Percentiles rank a stretch among this genome's conserved stretches.
Evolutionary conservation across 192 early-diverging fungal genomes (phyloP).

Genomic region (Geosiphon pyriformis): DNA sequence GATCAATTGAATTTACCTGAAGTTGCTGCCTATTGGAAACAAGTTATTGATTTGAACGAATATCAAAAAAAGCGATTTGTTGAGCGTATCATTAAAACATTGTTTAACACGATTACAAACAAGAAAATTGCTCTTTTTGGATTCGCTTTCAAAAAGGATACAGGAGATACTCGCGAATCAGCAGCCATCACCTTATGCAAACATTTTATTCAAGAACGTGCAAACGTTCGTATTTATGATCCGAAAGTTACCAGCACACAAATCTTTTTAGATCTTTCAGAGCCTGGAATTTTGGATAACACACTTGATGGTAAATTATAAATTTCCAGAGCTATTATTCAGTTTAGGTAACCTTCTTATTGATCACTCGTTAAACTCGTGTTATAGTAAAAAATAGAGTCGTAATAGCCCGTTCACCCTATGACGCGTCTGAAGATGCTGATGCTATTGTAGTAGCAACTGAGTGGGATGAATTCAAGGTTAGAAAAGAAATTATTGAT

Average conservation of each 20-base stretch:
- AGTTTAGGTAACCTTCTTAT: too few relatives aligned
- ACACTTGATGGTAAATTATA: constrained; percentile 27
- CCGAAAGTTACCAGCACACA: constrained; percentile 78
- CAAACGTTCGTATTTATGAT: constrained; percentile 77
- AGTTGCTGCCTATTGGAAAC: constrained; percentile 91
- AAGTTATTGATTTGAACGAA: constrained; percentile 87
- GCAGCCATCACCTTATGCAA: constrained; percentile 83
- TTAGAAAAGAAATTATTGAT: constrained; percentile 22
- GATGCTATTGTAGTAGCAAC: constrained; percentile 80
- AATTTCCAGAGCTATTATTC: too few relatives aligned
- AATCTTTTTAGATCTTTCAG: constrained; percentile 62
- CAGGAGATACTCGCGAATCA: constrained; percentile 88
- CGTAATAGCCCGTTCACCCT: constrained; percentile 56
- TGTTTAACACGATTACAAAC: constrained; percentile 77
- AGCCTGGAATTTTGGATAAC: constrained; percentile 48
- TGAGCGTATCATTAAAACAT: constrained; percentile 58
- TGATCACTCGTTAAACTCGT: too few relatives aligned
- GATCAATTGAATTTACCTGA: constrained; percentile 78
- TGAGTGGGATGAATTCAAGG: constrained; percentile 90
- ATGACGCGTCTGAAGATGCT: constrained; percentile 62
- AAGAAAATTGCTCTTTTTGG: constrained; percentile 78
- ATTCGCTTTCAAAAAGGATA: constrained; percentile 95
- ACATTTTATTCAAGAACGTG: constrained; percentile 73
- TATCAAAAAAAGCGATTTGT: constrained; percentile 87
- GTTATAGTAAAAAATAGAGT: constrained; percentile 55